Evolutionary conservation across 371 early-diverging fungal species (phyloP).

Genomic region (Actinomortierella wolfii): DNA sequence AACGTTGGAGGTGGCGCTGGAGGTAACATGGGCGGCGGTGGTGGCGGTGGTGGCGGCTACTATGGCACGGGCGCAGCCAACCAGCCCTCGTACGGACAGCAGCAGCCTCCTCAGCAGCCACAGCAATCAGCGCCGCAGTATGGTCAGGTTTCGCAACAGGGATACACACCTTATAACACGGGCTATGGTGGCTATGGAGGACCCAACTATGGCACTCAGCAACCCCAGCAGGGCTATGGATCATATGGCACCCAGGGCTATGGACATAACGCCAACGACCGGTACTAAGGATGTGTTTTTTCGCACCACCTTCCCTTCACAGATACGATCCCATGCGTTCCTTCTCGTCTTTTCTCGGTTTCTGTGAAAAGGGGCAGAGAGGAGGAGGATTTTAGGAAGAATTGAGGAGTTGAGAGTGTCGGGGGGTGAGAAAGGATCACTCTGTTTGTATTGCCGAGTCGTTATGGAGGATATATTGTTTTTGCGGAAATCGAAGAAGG

Average conservation of each 20-base stretch:
- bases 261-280: constrained; percentile 9
- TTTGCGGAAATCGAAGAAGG: too few relatives aligned
- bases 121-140: constrained; percentile 17
- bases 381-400: too few relatives aligned
- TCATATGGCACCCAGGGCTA: constrained; percentile 44
- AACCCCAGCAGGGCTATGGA: constrained; percentile 43
- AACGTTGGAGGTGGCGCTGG: constrained; percentile 11
- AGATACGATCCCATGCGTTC: too few relatives aligned
- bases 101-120: constrained; percentile 28
- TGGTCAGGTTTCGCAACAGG: constrained; percentile 13
- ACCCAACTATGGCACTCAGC: constrained; percentile 39
- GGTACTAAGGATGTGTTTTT: too few relatives aligned
- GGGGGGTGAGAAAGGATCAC: too few relatives aligned
- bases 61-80: constrained; percentile 7
- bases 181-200: constrained; percentile 42
- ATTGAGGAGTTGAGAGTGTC: too few relatives aligned
- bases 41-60: constrained; percentile 5
- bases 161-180: constrained; percentile 42
- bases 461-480: too few relatives aligned
- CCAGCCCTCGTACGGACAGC: constrained; percentile 35
- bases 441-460: too few relatives aligned
- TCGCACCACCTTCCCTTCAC: too few relatives aligned
- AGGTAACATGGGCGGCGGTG: constrained; percentile 9
- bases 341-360: too few relatives aligned
- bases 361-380: too few relatives aligned